A percentile compares a stretch with the other conserved stretches of the same genome.
Evolutionary conservation across 2,329 filamentous ascomycete species (phyloP).

Genomic region (Thielaviopsis populi): DNA sequence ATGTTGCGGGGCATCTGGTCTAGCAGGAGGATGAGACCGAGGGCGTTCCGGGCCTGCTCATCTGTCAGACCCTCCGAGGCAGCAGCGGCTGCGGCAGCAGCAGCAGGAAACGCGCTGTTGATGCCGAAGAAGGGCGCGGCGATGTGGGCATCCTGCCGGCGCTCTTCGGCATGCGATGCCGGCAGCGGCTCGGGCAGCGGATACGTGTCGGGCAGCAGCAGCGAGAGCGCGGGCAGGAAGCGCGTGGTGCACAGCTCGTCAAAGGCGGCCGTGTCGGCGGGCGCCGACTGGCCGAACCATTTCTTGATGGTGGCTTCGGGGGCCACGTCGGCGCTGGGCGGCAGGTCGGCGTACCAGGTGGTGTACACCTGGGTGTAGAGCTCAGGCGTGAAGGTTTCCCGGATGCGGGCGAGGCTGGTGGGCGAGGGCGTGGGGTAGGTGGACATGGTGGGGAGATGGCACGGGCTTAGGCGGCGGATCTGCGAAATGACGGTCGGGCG

Average conservation of each 20-base stretch:
- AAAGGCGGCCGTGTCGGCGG: constrained; percentile 4
- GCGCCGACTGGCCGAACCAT: constrained; percentile 16
- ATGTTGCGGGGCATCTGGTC: constrained; percentile 50
- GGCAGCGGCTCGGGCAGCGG: constrained; percentile 21
- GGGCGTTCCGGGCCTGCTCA: constrained; percentile 24
- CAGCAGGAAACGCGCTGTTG: neutral
- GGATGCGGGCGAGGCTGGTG: neutral
- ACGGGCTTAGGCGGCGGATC: neutral
- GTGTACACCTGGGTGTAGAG: constrained; percentile 10
- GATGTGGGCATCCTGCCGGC: constrained; percentile 1
- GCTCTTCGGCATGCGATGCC: constrained; percentile 9
- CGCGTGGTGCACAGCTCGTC: constrained; percentile 11
- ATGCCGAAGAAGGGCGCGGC: constrained; percentile 14
- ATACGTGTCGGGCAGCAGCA: constrained; percentile 19
- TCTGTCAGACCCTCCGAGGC: constrained; percentile 3
- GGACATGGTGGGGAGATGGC: neutral
- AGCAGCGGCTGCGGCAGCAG: neutral
- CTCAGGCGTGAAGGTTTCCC: constrained; percentile 9
- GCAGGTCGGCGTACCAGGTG: constrained; percentile 15
- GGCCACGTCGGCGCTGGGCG: neutral
- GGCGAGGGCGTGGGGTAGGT: neutral
- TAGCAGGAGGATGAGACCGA: constrained; percentile 41
- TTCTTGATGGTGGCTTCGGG: neutral
- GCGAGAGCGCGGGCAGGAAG: constrained; percentile 1
- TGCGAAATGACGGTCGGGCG: neutral